phyloP scores from a whole-genome alignment of 140 eudicot genomes.

The Senecio squalidus region DNA sequence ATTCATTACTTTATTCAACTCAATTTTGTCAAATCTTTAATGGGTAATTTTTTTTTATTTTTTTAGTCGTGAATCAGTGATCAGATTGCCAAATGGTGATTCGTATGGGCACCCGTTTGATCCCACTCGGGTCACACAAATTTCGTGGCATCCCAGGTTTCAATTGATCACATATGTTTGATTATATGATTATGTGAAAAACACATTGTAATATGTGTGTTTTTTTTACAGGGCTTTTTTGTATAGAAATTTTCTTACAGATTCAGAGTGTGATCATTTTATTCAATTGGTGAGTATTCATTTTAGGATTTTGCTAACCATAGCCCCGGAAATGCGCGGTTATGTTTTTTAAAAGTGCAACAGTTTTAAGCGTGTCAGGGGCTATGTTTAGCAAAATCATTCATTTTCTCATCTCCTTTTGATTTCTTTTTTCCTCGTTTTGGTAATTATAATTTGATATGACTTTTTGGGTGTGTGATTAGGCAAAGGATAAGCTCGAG shows the following conservation, averaged over 20 bases:
- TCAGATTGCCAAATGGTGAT: conserved; percentile 56
- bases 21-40: not conserved
- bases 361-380: no score
- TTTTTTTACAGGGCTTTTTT: conserved; percentile 57
- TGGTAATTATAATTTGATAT: conserved; percentile 9
- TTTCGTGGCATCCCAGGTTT: conserved; percentile 96
- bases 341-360: no score
- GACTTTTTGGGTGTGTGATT: conserved; percentile 17
- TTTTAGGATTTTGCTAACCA: not conserved
- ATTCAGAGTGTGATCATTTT: conserved; percentile 91
- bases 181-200: not conserved
- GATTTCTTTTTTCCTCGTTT: no score
- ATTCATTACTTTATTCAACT: not conserved
- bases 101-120: conserved; percentile 51
- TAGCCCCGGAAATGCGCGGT: no score
- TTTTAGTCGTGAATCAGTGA: conserved; percentile 46
- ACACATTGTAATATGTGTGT: not conserved
- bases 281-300: conserved; percentile 48
- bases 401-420: not conserved
- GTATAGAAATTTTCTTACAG: conserved; percentile 69
- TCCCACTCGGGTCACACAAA: conserved; percentile 89
- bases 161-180: not conserved
- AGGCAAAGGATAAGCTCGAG: conserved; percentile 87
- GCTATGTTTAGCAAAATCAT: no score
- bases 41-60: not conserved